Evolutionary conservation across 2,329 filamentous ascomycete species (phyloP).

Genomic region (Orbilia ellipsospora): DNA sequence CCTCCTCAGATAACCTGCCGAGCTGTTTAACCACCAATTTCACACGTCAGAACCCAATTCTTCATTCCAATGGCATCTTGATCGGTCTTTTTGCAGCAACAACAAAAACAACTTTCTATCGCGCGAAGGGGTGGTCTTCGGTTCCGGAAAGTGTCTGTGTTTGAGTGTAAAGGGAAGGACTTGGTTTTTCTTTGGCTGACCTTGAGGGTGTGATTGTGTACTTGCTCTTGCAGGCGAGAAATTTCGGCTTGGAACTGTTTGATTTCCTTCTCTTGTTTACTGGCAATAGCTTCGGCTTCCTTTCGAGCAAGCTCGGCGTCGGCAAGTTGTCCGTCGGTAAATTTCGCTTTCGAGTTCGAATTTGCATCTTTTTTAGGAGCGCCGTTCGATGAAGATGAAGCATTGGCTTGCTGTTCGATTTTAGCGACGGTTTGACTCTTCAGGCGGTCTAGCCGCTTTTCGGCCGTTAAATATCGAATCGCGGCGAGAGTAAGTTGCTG

Average conservation of each 20-base stretch:
- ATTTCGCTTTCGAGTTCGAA: slow-evolving; percentile 68
- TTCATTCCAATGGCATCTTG: slow-evolving; percentile 43
- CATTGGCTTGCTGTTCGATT: slow-evolving; percentile 83
- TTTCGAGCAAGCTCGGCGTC: slow-evolving; percentile 80
- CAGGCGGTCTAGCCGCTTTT: slow-evolving; percentile 90
- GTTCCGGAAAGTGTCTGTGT: slow-evolving; percentile 44
- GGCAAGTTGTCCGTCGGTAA: slow-evolving; percentile 69
- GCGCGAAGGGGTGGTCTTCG: slow-evolving; percentile 52
- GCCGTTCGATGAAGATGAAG: slow-evolving; percentile 66
- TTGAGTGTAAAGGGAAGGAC: slow-evolving; percentile 50
- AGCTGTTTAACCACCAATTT: slow-evolving; percentile 65
- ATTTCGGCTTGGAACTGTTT: slow-evolving; percentile 82
- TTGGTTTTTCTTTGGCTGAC: slow-evolving; percentile 56
- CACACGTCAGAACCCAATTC: slow-evolving; percentile 53
- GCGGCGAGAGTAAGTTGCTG: slow-evolving; percentile 89
- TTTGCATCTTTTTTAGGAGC: slow-evolving; percentile 59
- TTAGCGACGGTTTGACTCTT: slow-evolving; percentile 92
- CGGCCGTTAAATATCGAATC: slow-evolving; percentile 90
- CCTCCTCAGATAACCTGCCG: slow-evolving; percentile 84
- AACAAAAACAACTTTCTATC: slow-evolving; percentile 55
- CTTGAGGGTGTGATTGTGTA: slow-evolving; percentile 73
- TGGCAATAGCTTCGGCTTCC: slow-evolving; percentile 78
- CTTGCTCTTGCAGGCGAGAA: slow-evolving; percentile 77
- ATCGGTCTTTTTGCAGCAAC: slow-evolving; percentile 1
- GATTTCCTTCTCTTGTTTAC: slow-evolving; percentile 89